phyloP scores from a whole-genome alignment of 2,329 filamentous ascomycete species.

The Sphaerulina musiva region DNA sequence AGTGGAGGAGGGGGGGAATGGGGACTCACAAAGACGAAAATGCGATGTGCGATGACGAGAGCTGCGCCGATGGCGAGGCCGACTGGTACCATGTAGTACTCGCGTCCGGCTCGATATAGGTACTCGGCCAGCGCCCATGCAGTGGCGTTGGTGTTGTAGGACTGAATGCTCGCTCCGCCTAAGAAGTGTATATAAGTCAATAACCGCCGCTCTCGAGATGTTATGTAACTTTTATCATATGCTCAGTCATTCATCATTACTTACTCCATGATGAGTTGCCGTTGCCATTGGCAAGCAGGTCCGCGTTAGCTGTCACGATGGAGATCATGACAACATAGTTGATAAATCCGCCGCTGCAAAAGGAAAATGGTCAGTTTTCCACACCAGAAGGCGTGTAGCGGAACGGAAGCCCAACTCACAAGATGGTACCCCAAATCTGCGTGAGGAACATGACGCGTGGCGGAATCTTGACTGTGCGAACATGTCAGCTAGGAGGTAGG shows the following conservation, averaged over 20 bases:
- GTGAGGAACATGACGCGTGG: conserved; percentile 51
- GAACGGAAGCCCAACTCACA: conserved; percentile 22
- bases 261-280: conserved; percentile 47
- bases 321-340: conserved; percentile 51
- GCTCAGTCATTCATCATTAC: no score
- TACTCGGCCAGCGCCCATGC: conserved; percentile 48
- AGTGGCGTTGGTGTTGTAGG: conserved; percentile 34
- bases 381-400: not conserved
- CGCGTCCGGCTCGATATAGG: conserved; percentile 44
- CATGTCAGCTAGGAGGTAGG: not conserved
- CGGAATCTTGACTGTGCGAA: conserved; percentile 43
- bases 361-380: not conserved
- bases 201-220: no score
- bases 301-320: conserved; percentile 47
- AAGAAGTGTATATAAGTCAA: no score
- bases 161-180: conserved; percentile 46
- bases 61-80: conserved; percentile 46
- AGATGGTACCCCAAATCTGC: conserved; percentile 50
- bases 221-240: no score
- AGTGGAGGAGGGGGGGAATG: not conserved
- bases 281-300: conserved; percentile 41
- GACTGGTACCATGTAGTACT: conserved; percentile 27
- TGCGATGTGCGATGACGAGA: conserved; percentile 39
- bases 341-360: conserved; percentile 34
- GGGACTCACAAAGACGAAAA: conserved; percentile 34